A percentile compares a stretch with the other conserved stretches of the same genome.
Evolutionary conservation across 257 asterid species (phyloP).

Genomic region (Fraxinus americana): DNA sequence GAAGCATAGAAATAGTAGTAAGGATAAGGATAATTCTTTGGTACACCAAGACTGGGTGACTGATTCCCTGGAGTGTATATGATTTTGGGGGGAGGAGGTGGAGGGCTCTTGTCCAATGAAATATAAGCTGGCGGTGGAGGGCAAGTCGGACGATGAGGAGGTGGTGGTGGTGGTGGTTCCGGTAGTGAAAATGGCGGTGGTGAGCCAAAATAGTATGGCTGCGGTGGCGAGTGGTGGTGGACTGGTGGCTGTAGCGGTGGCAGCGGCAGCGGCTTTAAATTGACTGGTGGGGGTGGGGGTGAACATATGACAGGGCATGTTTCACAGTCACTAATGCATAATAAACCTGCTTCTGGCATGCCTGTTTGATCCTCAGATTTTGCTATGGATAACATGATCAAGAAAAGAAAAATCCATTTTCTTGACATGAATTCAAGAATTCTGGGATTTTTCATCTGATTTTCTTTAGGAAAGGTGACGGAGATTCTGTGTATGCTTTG

Average conservation of each 20-base stretch:
- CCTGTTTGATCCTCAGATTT: conserved; percentile 35
- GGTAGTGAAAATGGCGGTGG: neutral
- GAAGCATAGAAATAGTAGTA: conserved; percentile 72
- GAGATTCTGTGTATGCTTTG: neutral
- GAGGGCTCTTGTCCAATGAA: neutral
- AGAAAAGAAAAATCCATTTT: conserved; percentile 32
- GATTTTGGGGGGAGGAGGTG: neutral
- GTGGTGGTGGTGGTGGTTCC: conserved; percentile 18
- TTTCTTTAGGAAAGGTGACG: neutral
- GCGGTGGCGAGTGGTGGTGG: neutral
- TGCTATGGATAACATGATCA: conserved; percentile 27
- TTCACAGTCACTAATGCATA: conserved; percentile 77
- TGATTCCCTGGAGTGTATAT: neutral
- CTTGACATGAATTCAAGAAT: conserved; percentile 16
- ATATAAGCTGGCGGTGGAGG: neutral
- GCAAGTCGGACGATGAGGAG: neutral
- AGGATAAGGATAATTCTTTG: conserved; percentile 59
- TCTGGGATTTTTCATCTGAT: conserved; percentile 34
- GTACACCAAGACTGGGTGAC: conserved; percentile 3
- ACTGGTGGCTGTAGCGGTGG: conserved; percentile 40
- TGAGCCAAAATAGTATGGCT: neutral
- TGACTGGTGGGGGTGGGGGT: conserved; percentile 53
- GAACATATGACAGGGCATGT: conserved; percentile 83
- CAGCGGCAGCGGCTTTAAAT: conserved; percentile 19
- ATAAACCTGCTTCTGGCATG: conserved; percentile 39